Base-by-base conservation (phyloP, 148 eudicot genomes). In the Silene conica region DNA sequence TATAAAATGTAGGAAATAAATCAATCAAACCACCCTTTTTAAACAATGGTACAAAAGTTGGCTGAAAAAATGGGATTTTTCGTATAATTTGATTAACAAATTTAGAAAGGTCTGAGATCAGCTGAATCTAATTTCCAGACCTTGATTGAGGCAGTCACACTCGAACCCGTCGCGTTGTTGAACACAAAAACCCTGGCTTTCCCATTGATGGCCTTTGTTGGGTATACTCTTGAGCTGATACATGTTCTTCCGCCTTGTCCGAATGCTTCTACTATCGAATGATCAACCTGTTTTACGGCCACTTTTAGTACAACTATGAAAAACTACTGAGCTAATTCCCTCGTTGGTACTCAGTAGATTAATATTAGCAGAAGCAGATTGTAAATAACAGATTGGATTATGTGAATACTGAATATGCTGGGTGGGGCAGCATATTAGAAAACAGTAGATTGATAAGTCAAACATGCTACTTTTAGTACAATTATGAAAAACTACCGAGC, bases 241-340 rank as follows among this genome's bases (percentile, higher is more conserved):
- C 87, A 85, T 56, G 87, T 86, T 69, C 95, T 78, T 10, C 95
- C 95, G 70, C 86, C 89, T 86, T 90, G 91, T 12, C 80, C 95
- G 76, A 86, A 90, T 26, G 89, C 86, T 77, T 90, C 95, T 6
- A 88, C 84, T 19, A 88, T 79, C 22, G 95, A 90, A 74, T 88
- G 95, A 88, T 90, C 95, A 56, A 87, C 89, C 94, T 89, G 25
- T 74, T 57, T 8, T 19, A 34, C 9, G 48, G 2, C 1, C 28
- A 71, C 28, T 45, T 4, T 31, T 8, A 26, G 56, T 38, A 38
- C 43, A 38, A 38, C 8, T 38, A 38, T 0, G 41, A 6, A 38
- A 38, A 38, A 38, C 43, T 38, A 38, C 43, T 38, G 43, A 5
- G 7, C 43, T 38, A 26, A n/a, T n/a, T n/a, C n/a, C n/a, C n/a